A percentile compares a stretch with the other conserved stretches of the same genome.
phyloP scores from a whole-genome alignment of 192 early-diverging fungal genomes.

The Coemansia sp. region DNA sequence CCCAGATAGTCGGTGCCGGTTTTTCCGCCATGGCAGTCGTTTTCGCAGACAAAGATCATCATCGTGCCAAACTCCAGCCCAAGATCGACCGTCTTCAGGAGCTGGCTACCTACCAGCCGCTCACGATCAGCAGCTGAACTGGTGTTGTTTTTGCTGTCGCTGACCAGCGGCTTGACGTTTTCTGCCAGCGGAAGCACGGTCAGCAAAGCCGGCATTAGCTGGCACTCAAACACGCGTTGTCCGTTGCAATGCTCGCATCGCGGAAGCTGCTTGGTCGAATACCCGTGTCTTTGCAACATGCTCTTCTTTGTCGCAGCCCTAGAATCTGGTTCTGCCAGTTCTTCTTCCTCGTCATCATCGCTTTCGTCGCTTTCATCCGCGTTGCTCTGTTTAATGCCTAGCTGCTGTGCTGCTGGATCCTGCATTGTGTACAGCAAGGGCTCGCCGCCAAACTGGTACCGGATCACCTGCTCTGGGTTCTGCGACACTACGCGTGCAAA shows the following conservation, averaged over 20 bases:
- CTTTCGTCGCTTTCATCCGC: conserved; percentile 18
- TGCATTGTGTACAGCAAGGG: conserved; percentile 70
- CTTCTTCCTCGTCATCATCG: conserved; percentile 1
- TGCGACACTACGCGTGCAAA: conserved; percentile 72
- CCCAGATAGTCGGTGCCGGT: conserved; percentile 33
- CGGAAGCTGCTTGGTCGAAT: conserved; percentile 55
- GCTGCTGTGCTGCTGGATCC: conserved; percentile 53
- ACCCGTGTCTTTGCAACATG: conserved; percentile 6
- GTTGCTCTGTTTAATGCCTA: conserved; percentile 20
- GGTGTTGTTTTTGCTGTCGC: not conserved
- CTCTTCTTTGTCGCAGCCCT: too few species aligned
- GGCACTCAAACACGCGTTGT: conserved; percentile 82
- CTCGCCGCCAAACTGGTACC: conserved; percentile 72
- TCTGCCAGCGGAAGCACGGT: conserved; percentile 68
- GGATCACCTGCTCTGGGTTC: conserved; percentile 83
- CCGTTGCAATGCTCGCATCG: conserved; percentile 68
- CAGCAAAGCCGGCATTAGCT: conserved; percentile 88
- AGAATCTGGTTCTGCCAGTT: not conserved
- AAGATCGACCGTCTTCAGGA: conserved; percentile 57
- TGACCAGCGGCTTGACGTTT: conserved; percentile 20
- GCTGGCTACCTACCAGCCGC: conserved; percentile 29
- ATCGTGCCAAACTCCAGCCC: conserved; percentile 93
- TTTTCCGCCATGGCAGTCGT: conserved; percentile 69
- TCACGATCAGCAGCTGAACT: not conserved
- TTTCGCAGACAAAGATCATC: conserved; percentile 75